Evolutionary conservation across 495 filamentous ascomycete genomes (phyloP), one percentile per base, ranked within the genome.

Genomic region (Penicillium soppii): DNA sequence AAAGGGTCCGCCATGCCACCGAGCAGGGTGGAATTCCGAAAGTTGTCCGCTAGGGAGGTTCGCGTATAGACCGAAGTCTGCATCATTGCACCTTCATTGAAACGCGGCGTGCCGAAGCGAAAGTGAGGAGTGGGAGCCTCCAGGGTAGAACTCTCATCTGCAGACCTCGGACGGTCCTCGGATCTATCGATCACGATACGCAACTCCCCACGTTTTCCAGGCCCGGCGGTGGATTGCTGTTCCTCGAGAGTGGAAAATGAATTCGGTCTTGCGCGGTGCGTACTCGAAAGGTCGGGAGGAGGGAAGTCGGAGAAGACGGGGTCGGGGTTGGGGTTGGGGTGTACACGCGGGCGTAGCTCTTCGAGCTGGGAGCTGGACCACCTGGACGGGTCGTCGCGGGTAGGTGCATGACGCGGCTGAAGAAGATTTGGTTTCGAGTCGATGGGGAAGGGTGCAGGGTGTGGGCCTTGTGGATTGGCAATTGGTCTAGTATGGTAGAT

Each of bases 41-140:
- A 62, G 57, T 79, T 76, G 21, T 83, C 81, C n/a, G 73, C 74
- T 37, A 71, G 67, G 20, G 81, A 78, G 3, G 71, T 75, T 39
- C 70, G 64, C 19, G 81, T 82, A 50, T 83, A 82, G 16, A 78
- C 67, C 35, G 91, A 94, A 61, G 84, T 89, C 47, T 89, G 87
- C 54, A 97, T 77, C 52, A 89, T 82, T 2, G 91, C 86, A 38
- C 85, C 91, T 89, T 51, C 69, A 54, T 86, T 92, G 66, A 96
- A 96, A 38, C 84, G 83, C 8, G 91, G 88, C 3, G 88, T 87
- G 4, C 90, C 91, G 46, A 97, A 75, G 46, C 85, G 84, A 73
- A 95, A 95, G 53, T 89, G 85, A 33, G 94, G 91, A 48, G 97
- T 95, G 7, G 87, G 81, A 29, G 92, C 79, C 54, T 95, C 83